phyloP scores from a whole-genome alignment of 108 stramenopile genomes.

The Halocafeteria seosinensis region DNA sequence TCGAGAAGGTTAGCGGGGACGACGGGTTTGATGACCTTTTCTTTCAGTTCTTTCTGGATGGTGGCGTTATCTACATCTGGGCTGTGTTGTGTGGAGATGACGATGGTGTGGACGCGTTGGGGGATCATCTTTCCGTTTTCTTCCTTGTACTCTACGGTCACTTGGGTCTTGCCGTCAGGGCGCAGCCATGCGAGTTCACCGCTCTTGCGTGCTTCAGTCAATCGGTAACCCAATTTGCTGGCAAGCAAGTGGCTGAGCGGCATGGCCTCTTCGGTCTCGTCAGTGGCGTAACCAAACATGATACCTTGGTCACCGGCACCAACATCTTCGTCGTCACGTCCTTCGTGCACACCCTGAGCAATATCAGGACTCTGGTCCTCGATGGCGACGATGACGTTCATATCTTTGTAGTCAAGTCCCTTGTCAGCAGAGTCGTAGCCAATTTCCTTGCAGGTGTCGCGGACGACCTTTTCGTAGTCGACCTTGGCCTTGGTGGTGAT shows the following conservation, averaged over 20 bases:
- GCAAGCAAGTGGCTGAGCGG: constrained; percentile 46
- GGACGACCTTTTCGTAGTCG: constrained; percentile 49
- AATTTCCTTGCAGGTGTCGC: constrained; percentile 44
- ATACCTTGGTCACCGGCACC: constrained; percentile 55
- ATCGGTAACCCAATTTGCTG: constrained; percentile 30
- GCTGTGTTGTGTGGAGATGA: constrained; percentile 51
- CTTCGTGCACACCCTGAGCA: constrained; percentile 41
- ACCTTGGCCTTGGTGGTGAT: constrained; percentile 45
- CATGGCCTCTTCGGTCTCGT: constrained; percentile 46
- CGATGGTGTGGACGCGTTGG: constrained; percentile 46
- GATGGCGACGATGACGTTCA: constrained; percentile 42
- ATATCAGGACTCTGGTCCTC: constrained; percentile 53
- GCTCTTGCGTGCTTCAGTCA: constrained; percentile 50
- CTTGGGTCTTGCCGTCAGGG: constrained; percentile 52
- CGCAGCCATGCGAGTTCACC: constrained; percentile 37
- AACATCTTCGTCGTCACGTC: constrained; percentile 31
- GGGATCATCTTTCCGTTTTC: constrained; percentile 34
- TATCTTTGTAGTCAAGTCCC: constrained; percentile 45
- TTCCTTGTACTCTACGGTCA: constrained; percentile 42
- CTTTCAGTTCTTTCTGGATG: constrained; percentile 39
- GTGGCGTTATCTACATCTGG: constrained; percentile 39
- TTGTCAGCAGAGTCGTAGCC: constrained; percentile 46
- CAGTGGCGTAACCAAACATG: constrained; percentile 52
- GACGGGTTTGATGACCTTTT: constrained; percentile 48
- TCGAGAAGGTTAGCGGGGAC: constrained; percentile 42